These are phyloP conservation scores for Vitis riparia DNA, from an alignment of 164 flowering plant genomes.

Conservation along the genomic window DNA sequence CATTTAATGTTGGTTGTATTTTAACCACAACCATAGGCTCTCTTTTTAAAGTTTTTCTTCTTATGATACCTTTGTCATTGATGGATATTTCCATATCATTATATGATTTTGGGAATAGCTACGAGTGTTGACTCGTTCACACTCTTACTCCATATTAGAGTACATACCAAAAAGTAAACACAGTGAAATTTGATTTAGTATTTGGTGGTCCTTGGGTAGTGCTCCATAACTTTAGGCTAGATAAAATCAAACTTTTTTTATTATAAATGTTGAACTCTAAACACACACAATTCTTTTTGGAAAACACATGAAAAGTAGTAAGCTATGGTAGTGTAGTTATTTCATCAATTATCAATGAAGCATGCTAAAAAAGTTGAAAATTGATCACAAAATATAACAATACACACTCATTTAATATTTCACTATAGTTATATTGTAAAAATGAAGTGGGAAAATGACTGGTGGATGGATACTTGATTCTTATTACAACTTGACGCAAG, in stretches of 20 bases:
- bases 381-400: too few species aligned
- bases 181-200: not conserved
- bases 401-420: not conserved
- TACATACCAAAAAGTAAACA: constrained; percentile 68
- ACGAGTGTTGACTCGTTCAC: constrained; percentile 99
- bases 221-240: too few species aligned
- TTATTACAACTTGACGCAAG: constrained; percentile 99
- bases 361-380: too few species aligned
- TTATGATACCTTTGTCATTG: constrained; percentile 70
- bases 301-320: too few species aligned
- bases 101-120: constrained; percentile 97
- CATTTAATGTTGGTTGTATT: too few species aligned
- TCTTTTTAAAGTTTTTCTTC: too few species aligned
- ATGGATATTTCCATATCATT: constrained; percentile 99
- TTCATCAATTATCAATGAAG: too few species aligned
- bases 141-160: constrained; percentile 92
- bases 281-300: too few species aligned
- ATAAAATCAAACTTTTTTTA: not conserved
- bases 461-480: constrained; percentile 65
- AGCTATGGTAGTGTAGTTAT: too few species aligned
- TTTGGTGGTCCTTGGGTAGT: too few species aligned
- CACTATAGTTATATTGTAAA: not conserved
- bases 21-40: too few species aligned
- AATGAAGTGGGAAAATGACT: not conserved
- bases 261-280: too few species aligned